Conservation (phyloP, 2,329 filamentous ascomycete genomes). For the Aspergillus uvarum region DNA sequence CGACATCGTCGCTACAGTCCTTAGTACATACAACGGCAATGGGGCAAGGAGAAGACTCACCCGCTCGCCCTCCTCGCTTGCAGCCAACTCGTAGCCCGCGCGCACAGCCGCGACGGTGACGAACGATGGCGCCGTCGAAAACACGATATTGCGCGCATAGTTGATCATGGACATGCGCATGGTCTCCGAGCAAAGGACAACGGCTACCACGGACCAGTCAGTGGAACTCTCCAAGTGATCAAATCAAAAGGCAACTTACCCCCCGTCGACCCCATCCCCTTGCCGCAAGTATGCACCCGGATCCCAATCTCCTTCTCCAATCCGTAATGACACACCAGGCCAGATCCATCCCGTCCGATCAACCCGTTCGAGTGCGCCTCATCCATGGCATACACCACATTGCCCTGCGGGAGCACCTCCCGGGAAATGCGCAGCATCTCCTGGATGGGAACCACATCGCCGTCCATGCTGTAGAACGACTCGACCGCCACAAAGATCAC, state of each 20-base stretch:
- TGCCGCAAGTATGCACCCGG: slow-evolving; percentile 27
- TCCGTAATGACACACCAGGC: slow-evolving; percentile 22
- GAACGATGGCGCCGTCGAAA: slow-evolving; percentile 9
- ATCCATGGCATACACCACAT: slow-evolving; percentile 21
- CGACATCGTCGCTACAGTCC: slow-evolving; percentile 5
- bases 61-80: slow-evolving; percentile 5
- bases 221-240: neutral
- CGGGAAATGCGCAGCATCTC: slow-evolving; percentile 17
- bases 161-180: neutral
- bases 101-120: slow-evolving; percentile 6
- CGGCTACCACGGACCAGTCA: neutral
- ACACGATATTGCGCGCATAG: slow-evolving; percentile 7
- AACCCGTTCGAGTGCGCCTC: slow-evolving; percentile 18
- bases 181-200: neutral
- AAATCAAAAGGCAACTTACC: slow-evolving; percentile 19
- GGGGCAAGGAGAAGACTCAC: too few species aligned
- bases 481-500: slow-evolving; percentile 38
- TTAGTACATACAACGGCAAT: too few species aligned
- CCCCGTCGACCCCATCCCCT: slow-evolving; percentile 26
- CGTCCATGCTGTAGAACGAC: slow-evolving; percentile 50
- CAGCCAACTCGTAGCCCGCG: neutral
- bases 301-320: slow-evolving; percentile 30
- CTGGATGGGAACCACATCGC: slow-evolving; percentile 37
- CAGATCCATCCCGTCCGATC: slow-evolving; percentile 14
- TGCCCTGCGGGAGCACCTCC: slow-evolving; percentile 16